phyloP scores from a whole-genome alignment of 805 yeast species.

The Cyberlindnera sargentensis region DNA sequence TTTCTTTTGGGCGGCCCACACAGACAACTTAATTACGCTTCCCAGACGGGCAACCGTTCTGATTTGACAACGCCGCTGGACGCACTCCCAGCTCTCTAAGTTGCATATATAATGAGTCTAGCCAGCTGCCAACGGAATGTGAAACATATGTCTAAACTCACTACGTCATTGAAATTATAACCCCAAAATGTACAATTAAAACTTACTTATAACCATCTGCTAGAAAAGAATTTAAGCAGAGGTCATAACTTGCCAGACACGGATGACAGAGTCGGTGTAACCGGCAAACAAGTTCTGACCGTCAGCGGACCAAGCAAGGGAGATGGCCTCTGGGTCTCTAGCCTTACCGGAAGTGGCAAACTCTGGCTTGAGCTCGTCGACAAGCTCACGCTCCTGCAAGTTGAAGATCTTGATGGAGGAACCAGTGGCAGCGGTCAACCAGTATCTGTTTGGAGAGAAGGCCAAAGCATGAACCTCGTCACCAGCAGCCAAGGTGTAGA shows the following conservation, averaged over 20 bases:
- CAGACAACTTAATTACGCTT: no score
- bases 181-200: neutral
- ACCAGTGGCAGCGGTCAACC: conserved; percentile 99
- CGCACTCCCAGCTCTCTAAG: no score
- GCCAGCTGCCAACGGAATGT: no score
- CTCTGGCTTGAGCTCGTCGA: conserved; percentile 98
- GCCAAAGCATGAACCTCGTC: conserved; percentile 97
- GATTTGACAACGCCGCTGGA: no score
- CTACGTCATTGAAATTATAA: neutral
- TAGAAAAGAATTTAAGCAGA: conserved; percentile 16
- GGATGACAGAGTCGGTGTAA: conserved; percentile 98
- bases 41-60: no score
- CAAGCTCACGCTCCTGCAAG: conserved; percentile 88
- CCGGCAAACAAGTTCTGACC: conserved; percentile 99
- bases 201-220: no score
- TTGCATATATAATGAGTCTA: no score
- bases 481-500: conserved; percentile 91
- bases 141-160: no score
- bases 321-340: conserved; percentile 96
- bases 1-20: no score
- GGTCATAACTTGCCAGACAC: conserved; percentile 99
- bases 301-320: conserved; percentile 99
- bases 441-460: conserved; percentile 99
- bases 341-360: conserved; percentile 82
- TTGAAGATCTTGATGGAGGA: conserved; percentile 97